phyloP scores from a whole-genome alignment of 2,329 filamentous ascomycete species.

The Pseudogymnoascus pannorum region DNA sequence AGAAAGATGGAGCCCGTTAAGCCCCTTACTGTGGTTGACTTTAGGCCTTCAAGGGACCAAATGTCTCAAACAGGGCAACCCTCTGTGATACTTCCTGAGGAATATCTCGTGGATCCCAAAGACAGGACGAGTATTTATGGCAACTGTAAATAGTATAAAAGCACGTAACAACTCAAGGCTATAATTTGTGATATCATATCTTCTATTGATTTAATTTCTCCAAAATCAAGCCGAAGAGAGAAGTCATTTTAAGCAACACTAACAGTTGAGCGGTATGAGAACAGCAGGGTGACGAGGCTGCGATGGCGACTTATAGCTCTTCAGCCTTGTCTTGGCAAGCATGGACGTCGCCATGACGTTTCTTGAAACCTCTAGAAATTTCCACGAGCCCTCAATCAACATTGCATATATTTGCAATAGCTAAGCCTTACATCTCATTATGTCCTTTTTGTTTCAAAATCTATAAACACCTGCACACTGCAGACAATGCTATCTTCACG shows the following conservation, averaged over 20 bases:
- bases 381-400: neutral
- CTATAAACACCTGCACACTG: neutral
- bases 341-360: neutral
- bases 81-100: neutral
- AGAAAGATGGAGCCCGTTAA: neutral
- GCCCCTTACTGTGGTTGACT: neutral
- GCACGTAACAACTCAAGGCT: neutral
- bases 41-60: neutral
- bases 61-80: neutral
- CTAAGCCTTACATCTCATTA: neutral
- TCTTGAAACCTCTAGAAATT: neutral
- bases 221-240: neutral
- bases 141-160: neutral
- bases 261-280: neutral
- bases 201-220: neutral
- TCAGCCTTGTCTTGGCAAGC: neutral
- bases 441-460: neutral
- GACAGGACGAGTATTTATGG: neutral
- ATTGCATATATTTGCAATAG: conserved; percentile 1
- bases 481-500: neutral
- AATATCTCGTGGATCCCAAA: neutral
- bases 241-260: too few relatives aligned
- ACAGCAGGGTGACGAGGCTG: neutral
- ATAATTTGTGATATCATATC: neutral
- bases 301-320: neutral